Evolutionary conservation across 768 basidiomycete species (phyloP).

Genomic region (Asterophora lycoperdoides): DNA sequence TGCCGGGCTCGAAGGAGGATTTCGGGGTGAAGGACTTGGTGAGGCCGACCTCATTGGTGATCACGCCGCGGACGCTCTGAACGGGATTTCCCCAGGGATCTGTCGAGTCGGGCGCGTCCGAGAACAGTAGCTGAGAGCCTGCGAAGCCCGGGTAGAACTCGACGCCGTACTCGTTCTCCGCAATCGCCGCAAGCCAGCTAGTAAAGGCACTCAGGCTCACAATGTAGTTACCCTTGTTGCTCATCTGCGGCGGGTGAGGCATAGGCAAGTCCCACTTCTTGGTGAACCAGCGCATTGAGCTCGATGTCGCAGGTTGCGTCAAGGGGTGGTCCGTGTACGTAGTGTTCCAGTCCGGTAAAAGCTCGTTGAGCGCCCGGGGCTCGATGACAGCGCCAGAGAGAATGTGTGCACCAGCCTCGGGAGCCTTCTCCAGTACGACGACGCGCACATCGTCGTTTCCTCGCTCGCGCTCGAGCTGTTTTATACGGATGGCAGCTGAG

Average conservation of each 20-base stretch:
- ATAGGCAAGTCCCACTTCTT: slow-evolving; percentile 64
- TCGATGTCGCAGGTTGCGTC: slow-evolving; percentile 71
- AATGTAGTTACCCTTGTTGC: slow-evolving; percentile 90
- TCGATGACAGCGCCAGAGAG: slow-evolving; percentile 96
- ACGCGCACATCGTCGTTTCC: slow-evolving; percentile 82
- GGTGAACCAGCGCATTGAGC: slow-evolving; percentile 85
- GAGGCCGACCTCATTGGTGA: slow-evolving; percentile 93
- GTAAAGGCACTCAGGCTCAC: slow-evolving; percentile 85
- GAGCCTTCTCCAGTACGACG: slow-evolving; percentile 92
- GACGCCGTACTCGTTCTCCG: slow-evolving; percentile 75
- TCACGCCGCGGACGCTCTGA: slow-evolving; percentile 66
- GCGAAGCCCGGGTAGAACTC: slow-evolving; percentile 98
- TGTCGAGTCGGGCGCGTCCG: slow-evolving; percentile 41
- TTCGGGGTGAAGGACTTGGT: slow-evolving; percentile 74
- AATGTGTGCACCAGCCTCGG: slow-evolving; percentile 91
- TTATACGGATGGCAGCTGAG: slow-evolving; percentile 91
- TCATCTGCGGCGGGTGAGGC: slow-evolving; percentile 97
- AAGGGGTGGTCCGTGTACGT: slow-evolving; percentile 62
- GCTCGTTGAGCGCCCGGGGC: slow-evolving; percentile 84
- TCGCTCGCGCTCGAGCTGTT: slow-evolving; percentile 81
- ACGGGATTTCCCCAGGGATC: slow-evolving; percentile 41
- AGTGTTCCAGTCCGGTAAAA: slow-evolving; percentile 79
- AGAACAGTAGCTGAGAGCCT: slow-evolving; percentile 77
- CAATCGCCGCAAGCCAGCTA: slow-evolving; percentile 83
- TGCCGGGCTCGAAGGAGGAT: slow-evolving; percentile 89